Evolutionary conservation across 208 protist species (phyloP).

Genomic region (Leishmania turanica): DNA sequence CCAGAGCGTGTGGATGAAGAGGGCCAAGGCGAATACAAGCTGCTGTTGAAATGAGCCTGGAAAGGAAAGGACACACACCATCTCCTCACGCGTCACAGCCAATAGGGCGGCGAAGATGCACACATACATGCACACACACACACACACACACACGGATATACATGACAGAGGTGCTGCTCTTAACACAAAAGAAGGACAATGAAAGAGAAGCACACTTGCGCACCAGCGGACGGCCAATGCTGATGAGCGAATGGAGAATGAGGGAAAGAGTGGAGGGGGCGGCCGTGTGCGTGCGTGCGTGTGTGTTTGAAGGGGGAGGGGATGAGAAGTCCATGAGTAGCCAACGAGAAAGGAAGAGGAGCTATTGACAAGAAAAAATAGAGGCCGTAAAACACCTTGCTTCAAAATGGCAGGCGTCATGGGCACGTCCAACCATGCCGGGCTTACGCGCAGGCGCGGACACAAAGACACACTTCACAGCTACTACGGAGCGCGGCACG

Average conservation of each 20-base stretch:
- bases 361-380: background rate
- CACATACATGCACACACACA: background rate
- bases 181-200: background rate
- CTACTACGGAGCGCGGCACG: background rate
- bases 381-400: background rate
- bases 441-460: background rate
- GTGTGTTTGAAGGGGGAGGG: background rate
- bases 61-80: background rate
- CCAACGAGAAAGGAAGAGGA: background rate
- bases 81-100: background rate
- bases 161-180: background rate
- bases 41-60: background rate
- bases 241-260: background rate
- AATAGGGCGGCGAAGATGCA: background rate
- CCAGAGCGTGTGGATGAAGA: background rate
- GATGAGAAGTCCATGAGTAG: background rate
- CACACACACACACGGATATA: background rate
- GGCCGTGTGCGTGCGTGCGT: background rate
- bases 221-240: background rate
- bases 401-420: too few species aligned
- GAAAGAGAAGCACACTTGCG: background rate
- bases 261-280: background rate
- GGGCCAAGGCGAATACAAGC: background rate
- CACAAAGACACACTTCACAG: background rate
- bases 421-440: background rate